Base-by-base conservation (phyloP, 2,329 filamentous ascomycete species). In the Hymenoscyphus occultus region DNA sequence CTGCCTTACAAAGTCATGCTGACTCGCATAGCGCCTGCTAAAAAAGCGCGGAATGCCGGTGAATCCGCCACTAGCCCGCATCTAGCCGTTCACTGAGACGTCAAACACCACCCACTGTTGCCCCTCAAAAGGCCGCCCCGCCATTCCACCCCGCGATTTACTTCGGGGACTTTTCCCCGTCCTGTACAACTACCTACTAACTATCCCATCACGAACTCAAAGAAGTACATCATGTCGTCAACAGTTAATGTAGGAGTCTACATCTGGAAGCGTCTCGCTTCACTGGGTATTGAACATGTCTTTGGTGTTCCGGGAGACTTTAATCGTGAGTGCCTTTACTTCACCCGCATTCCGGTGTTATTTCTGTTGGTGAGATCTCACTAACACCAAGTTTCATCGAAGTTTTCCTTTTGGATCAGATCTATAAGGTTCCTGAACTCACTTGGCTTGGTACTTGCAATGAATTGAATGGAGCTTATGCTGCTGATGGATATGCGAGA, bases 371-470 rank as follows among this genome's bases (percentile, higher is more conserved):
- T 22, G 22, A 51, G 7, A 51, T 28, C 45, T 51, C 7, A 71
- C 68, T 91, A n/a, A 51, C 45, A 51, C 22, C 7, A 28, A 35
- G 5, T 35, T 35, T 10, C 35, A 51, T 51, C 1, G 22, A 51
- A 51, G 45, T 51, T 19, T 51, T 22, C 19, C 81, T 87, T 7
- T 80, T 91, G 45, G 88, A 91, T 76, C 88, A 88, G 74, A 77
- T 90, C 48, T 80, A 82, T 39, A 79, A 83, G 35, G 80, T 77
- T 28, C 71, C 74, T 2, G 76, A 76, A 3, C 65, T 80, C n/a
- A 70, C 67, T 22, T 79, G 77, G 77, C 65, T 76, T 22, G 75
- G 75, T 61, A 73, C 74, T 51, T 72, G 74, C 57, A 77, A 77
- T 64, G 76, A 77, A 60, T 68, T 78, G 48, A 77, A 76, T 59